Evolutionary conservation across 176 grass and related monocot genomes (phyloP), one percentile per base, ranked within the genome.

Genomic region (Tuctoria greenei): DNA sequence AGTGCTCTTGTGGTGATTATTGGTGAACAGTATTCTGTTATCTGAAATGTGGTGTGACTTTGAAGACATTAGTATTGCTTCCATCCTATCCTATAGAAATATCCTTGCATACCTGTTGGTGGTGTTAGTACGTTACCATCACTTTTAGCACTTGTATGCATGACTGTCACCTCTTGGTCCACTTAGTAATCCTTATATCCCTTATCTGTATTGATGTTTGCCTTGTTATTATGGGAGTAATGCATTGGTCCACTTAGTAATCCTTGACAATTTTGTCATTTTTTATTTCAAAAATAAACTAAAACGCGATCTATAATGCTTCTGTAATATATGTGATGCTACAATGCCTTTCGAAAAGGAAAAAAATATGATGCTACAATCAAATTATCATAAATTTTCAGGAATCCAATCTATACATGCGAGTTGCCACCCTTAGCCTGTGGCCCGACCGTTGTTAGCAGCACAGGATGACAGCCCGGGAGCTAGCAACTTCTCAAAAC

Each of bases 1-100:
- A 96, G 54, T 96, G 93, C 83, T 96, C 93, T 5, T 96, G 93
- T 63, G 89, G 89, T 20, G 93, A 96, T 60, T 96, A 96, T 58
- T 96, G 93, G 93, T 96, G 81, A 96, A 81, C 49, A 69, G 44
- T 14, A 75, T 58, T 3, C 31, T 64, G 6, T 62, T 17, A 38
- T 74, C 75, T 44, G 26, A 71, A 52, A 51, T 68, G 5, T 11
- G 56, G 18, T 65, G 18, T 78, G 65, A 40, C 8, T 10, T 35
- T 61, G 14, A 34, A 67, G 26, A 59, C 31, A n/a, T 63, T 65
- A 77, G 38, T 39, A 23, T 71, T 71, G 64, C 38, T 23, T 39
- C 35, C 25, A 60, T 82, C 52, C 35, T 20, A 66, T 82, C 61
- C 51, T 67, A 43, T 54, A 78, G 61, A 51, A 60, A 79, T 83